A percentile compares a stretch with the other conserved stretches of the same genome.
phyloP scores from a whole-genome alignment of 75 land plant species.

The Gnetum montanum region DNA sequence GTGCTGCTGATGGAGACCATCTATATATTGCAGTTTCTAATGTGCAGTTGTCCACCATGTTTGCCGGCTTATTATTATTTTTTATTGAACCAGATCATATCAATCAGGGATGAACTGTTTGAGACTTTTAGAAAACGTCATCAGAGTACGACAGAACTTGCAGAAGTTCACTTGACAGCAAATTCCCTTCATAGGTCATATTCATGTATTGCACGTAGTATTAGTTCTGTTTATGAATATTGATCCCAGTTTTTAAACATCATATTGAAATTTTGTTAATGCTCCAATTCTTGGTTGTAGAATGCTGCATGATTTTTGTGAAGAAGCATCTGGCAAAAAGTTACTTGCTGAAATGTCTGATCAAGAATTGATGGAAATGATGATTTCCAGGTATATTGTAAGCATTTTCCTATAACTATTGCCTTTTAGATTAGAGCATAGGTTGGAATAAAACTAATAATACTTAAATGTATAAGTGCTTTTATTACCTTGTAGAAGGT shows the following conservation, averaged over 20 bases:
- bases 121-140: conserved; percentile 33
- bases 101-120: conserved; percentile 81
- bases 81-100: conserved; percentile 87
- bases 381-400: conserved; percentile 57
- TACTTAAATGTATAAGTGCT: too few species aligned
- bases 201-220: not conserved
- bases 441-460: not conserved
- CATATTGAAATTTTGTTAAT: too few species aligned
- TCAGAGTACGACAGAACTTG: conserved; percentile 62
- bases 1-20: too few species aligned
- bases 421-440: not conserved
- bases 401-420: not conserved
- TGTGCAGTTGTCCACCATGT: too few species aligned
- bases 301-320: conserved; percentile 66
- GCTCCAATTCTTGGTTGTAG: conserved; percentile 35
- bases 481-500: too few species aligned
- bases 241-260: too few species aligned
- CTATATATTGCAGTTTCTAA: too few species aligned
- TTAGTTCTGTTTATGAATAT: not conserved
- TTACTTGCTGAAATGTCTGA: conserved; percentile 59
- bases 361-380: conserved; percentile 78
- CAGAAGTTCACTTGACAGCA: conserved; percentile 1
- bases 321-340: conserved; percentile 54
- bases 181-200: conserved; percentile 18
- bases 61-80: too few species aligned